Base-by-base conservation (phyloP, 768 basidiomycete genomes). In the Lactarius sanguifluus region DNA sequence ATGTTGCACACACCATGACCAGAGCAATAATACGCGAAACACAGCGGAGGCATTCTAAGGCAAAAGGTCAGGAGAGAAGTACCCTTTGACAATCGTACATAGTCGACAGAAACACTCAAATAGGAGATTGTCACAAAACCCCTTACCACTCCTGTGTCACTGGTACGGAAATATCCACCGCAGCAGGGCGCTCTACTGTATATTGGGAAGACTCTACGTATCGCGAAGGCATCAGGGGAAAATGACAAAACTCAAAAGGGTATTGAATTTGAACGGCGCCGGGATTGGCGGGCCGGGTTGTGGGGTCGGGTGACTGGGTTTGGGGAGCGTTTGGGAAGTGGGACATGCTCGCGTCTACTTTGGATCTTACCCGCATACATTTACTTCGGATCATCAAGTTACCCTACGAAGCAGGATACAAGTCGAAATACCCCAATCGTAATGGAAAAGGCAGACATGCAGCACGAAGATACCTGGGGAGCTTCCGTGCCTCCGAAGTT, bases 1-100 rank as follows among this genome's bases (percentile, higher is more conserved):
- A 34, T 38, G 15, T 34, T 13, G 55, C 32, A 61, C 43, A 40
- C 61, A 88, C 89, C 89, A 72, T 91, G 89, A 15, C 89, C 89
- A 38, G 87, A 89, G 72, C 88, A 90, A 73, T 90, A 91, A 73
- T 89, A 91, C 0, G 85, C 88, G 61, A 88, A 80, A n/a, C 67
- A 66, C 20, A 77, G 71, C 2, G 55, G 58, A 15, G 41, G 40
- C 64, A 70, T 68, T 16, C 38, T 55, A 10, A 18, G 25, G n/a
- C 3, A 36, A 52, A 4, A 9, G 30, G 20, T 40, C 36, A 12
- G 9, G 18, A 13, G 32, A n/a, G 10, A n/a, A 10, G 30, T 13
- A 12, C 18, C 28, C 25, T 16, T 34, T n/a, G 40, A 28, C 32
- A 60, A 23, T 52, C 50, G 25, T 15, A 41, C 50, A 52, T 25